Conservation (phyloP, 352 stramenopile genomes). For the Blastocystis sp. region DNA sequence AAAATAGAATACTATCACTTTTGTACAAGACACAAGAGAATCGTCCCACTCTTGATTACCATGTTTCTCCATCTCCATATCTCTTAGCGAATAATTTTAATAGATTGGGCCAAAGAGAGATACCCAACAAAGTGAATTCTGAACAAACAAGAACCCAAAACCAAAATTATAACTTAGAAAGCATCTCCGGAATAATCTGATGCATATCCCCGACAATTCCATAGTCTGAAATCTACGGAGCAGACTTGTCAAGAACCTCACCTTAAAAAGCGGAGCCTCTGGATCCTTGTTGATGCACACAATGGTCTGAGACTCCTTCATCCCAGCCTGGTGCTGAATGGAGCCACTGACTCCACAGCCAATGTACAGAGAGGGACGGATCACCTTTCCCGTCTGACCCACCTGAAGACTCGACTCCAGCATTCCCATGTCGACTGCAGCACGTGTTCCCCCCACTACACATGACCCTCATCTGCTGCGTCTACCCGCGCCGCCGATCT, state of each 20-base stretch:
- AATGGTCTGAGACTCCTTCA: constrained; percentile 99
- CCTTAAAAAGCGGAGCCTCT: constrained; percentile 96
- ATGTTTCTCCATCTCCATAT: background rate
- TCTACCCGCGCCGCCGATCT: constrained; percentile 81
- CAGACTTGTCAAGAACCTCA: constrained; percentile 64
- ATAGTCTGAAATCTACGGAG: constrained; percentile 79
- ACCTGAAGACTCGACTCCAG: constrained; percentile 73
- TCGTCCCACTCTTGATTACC: background rate
- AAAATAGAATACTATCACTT: background rate
- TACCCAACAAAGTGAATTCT: background rate
- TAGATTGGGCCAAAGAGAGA: background rate
- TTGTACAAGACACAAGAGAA: background rate
- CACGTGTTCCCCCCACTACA: constrained; percentile 85
- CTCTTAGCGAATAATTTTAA: background rate
- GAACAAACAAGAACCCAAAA: background rate
- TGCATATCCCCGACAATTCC: constrained; percentile 96
- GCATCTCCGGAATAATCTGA: constrained; percentile 89
- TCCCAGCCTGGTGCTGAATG: constrained; percentile 97
- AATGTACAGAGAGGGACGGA: constrained; percentile 92
- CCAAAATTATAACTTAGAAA: constrained; percentile 83
- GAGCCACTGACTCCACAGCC: constrained; percentile 91
- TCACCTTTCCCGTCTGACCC: constrained; percentile 96
- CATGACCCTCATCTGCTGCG: background rate
- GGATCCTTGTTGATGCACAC: constrained; percentile 99
- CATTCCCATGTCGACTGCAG: constrained; percentile 80